Conservation (phyloP, 306 rosid genomes). For the Lathyrus tuberosus region DNA sequence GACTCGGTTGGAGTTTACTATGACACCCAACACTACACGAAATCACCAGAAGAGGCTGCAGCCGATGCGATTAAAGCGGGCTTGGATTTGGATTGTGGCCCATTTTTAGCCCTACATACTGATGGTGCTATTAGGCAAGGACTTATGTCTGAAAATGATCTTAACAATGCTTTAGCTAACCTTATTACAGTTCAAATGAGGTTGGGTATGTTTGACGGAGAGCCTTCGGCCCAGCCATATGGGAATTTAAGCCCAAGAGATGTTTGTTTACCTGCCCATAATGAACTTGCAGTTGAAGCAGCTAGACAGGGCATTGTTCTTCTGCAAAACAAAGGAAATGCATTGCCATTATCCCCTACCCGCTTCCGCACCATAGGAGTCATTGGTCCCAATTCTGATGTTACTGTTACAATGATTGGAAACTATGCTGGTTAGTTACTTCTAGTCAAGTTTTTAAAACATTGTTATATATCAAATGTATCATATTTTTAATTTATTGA, state of each 20-base stretch:
- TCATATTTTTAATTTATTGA: not conserved
- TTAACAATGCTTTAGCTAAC: conserved; percentile 70
- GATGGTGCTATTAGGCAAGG: conserved; percentile 62
- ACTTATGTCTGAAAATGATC: conserved; percentile 51
- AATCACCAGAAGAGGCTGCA: conserved; percentile 78
- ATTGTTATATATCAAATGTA: too few relatives aligned
- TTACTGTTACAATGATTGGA: conserved; percentile 85
- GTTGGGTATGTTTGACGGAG: conserved; percentile 89
- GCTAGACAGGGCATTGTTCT: conserved; percentile 84
- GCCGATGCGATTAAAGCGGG: conserved; percentile 77
- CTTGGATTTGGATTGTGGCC: conserved; percentile 88
- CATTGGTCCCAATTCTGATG: conserved; percentile 89
- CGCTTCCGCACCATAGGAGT: conserved; percentile 65
- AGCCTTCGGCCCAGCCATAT: conserved; percentile 57
- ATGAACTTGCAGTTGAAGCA: conserved; percentile 78
- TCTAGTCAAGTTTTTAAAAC: too few relatives aligned
- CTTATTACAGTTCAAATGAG: conserved; percentile 82
- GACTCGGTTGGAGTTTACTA: conserved; percentile 74
- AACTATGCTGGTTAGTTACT: conserved; percentile 74
- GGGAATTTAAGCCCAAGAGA: conserved; percentile 69
- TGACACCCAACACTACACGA: conserved; percentile 78
- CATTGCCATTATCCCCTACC: conserved; percentile 57
- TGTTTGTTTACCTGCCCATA: conserved; percentile 67
- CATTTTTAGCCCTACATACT: conserved; percentile 66
- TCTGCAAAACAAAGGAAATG: conserved; percentile 51